Evolutionary conservation across 2,329 filamentous ascomycete genomes (phyloP).

Genomic region (Diaporthe sp.): DNA sequence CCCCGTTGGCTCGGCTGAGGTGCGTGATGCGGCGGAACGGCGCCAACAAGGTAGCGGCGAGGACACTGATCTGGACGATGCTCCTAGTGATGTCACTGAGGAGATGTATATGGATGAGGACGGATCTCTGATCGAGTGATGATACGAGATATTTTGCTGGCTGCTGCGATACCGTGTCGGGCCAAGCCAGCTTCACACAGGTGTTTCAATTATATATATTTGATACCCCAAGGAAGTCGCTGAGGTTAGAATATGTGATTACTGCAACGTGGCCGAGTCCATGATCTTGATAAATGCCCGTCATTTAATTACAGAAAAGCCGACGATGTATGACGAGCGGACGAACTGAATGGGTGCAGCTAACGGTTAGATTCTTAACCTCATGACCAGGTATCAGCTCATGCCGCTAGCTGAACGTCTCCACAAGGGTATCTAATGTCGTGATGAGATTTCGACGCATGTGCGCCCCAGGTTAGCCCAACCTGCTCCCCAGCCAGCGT

Average conservation of each 20-base stretch:
- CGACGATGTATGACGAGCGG: not conserved
- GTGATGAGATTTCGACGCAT: too few relatives aligned
- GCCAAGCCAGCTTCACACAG: not conserved
- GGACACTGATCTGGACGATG: constrained; percentile 39
- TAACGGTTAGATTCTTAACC: too few relatives aligned
- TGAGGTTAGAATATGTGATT: not conserved
- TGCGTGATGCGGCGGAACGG: not conserved
- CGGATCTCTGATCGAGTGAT: constrained; percentile 48
- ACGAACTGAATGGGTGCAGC: not conserved
- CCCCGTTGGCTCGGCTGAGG: not conserved
- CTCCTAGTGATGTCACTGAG: constrained; percentile 48
- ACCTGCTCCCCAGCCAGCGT: constrained; percentile 37
- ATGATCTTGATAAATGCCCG: not conserved
- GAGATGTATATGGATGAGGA: constrained; percentile 51
- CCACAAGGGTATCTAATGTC: not conserved
- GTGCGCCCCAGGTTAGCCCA: not conserved
- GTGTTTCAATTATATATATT: not conserved
- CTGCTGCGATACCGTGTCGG: not conserved
- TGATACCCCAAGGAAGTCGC: not conserved
- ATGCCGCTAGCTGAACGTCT: not conserved
- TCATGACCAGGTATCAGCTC: not conserved
- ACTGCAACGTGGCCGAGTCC: too few relatives aligned
- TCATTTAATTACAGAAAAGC: not conserved
- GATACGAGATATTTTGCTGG: not conserved
- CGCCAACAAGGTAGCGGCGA: not conserved